Base-by-base conservation (phyloP, 805 yeast species). In the Wickerhamiella occidentalis region DNA sequence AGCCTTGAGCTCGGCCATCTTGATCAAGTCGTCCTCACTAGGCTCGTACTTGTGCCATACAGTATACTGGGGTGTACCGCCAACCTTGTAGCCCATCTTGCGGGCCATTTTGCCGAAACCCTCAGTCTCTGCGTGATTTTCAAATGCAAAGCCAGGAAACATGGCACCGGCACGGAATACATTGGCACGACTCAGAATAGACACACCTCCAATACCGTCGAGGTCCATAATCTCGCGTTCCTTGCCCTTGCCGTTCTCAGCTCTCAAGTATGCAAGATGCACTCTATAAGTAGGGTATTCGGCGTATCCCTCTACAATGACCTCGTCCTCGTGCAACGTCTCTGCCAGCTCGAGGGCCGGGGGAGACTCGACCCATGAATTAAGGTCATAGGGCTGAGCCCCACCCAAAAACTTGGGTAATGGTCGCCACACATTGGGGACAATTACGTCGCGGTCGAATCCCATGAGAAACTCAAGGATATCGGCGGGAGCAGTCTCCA, bases 261-360 rank as follows among this genome's bases (percentile, higher is more conserved):
- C 96, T 57, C 97, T 74, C 63, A 90, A 73, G 62, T 92, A 90
- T 0, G 97, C 97, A 56, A 90, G 72, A 67, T 90, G 97, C 1
- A 96, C 94, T 66, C 98, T 76, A 96, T 97, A 90, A 1, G 98
- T 90, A 40, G 94, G 95, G 65, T 86, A 92, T 68, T 90, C 98
- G 21, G 86, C 94, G 64, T 87, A 87, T 13, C 98, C 98, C 68
- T 90, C 98, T 12, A 90, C 98, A 51, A 90, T 88, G 49, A 90
- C 95, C 1, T 94, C 94, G 67, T 90, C 95, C 65, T 88, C 97
- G 61, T 82, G 90, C 50, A 90, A 70, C 28, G 72, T 64, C 26
- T 60, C 60, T 19, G 74, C 74, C 15, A 69, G 61, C 21, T 64
- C 64, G 4, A 66, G 54, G 1, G 85, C 96, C 8, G 82, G 78